A percentile compares a stretch with the other conserved stretches of the same genome.
Conservation (phyloP, 208 protist genomes). For the Acanthamoeba castellanii region DNA sequence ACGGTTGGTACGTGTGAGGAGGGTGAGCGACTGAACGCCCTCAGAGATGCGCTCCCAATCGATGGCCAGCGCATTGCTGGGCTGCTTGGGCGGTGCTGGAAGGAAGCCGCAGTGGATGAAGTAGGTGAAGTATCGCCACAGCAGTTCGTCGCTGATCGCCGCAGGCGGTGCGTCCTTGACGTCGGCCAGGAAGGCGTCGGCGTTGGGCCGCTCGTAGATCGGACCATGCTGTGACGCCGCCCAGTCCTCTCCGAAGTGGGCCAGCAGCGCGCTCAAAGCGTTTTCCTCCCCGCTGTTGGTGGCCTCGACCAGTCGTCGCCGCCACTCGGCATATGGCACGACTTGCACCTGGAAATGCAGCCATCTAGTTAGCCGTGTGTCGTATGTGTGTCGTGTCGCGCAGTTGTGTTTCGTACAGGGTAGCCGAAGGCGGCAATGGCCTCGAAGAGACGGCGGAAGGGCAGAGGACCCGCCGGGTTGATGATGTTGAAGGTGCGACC, state of each 20-base stretch:
- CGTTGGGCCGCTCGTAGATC: slow-evolving; percentile 32
- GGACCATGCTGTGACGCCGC: slow-evolving; percentile 8
- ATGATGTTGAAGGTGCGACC: slow-evolving; percentile 26
- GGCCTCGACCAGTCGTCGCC: background rate
- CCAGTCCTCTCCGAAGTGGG: slow-evolving; percentile 38
- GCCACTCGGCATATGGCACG: slow-evolving; percentile 2
- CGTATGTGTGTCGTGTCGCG: background rate
- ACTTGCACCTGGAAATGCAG: slow-evolving; percentile 13
- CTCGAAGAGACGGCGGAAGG: slow-evolving; percentile 50
- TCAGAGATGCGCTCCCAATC: slow-evolving; percentile 45
- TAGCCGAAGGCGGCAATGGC: slow-evolving; percentile 44
- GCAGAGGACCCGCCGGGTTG: slow-evolving; percentile 48
- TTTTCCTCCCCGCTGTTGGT: slow-evolving; percentile 11
- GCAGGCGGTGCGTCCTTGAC: background rate
- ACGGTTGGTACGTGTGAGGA: slow-evolving; percentile 55
- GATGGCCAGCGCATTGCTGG: slow-evolving; percentile 18
- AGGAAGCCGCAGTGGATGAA: slow-evolving; percentile 67
- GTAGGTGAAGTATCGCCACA: slow-evolving; percentile 55
- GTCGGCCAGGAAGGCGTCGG: slow-evolving; percentile 5
- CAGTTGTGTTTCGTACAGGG: background rate
- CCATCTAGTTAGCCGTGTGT: background rate
- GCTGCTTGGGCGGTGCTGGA: slow-evolving; percentile 26
- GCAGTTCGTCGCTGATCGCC: slow-evolving; percentile 10
- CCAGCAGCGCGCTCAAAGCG: slow-evolving; percentile 37
- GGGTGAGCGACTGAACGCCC: slow-evolving; percentile 35